phyloP scores from a whole-genome alignment of 2,329 filamentous ascomycete genomes.

The Exophiala xenobiotica region DNA sequence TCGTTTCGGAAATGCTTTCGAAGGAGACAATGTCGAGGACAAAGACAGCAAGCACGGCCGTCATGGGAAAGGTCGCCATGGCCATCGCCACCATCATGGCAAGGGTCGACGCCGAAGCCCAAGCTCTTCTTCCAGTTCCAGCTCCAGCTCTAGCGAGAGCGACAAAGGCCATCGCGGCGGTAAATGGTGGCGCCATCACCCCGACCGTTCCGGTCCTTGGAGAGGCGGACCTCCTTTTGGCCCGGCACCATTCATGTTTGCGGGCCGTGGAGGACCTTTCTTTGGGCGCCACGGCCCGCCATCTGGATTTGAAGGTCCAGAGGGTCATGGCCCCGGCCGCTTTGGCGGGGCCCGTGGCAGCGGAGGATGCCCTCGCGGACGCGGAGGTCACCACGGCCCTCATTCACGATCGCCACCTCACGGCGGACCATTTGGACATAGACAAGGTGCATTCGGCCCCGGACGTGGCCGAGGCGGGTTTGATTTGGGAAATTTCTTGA shows the following conservation, averaged over 20 bases:
- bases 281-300: neutral
- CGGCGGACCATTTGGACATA: conserved; percentile 18
- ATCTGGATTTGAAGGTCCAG: conserved; percentile 12
- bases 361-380: conserved; percentile 6
- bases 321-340: conserved; percentile 2
- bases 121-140: conserved; percentile 4
- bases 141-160: neutral
- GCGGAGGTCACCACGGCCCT: conserved; percentile 14
- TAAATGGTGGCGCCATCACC: conserved; percentile 17
- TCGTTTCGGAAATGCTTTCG: conserved; percentile 25
- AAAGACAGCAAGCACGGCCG: conserved; percentile 4
- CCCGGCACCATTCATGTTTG: conserved; percentile 4
- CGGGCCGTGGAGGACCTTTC: neutral
- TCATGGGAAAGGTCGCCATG: conserved; percentile 16
- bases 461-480: conserved; percentile 17
- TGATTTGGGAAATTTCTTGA: conserved; percentile 32
- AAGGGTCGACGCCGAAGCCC: neutral
- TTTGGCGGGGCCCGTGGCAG: neutral
- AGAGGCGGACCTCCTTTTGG: conserved; percentile 4
- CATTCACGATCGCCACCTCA: conserved; percentile 28
- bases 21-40: conserved; percentile 11
- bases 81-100: conserved; percentile 6
- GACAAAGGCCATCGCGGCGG: conserved; percentile 17
- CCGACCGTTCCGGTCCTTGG: neutral
- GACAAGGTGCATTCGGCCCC: conserved; percentile 1